These are phyloP conservation scores for Naganishia friedmannii DNA, from an alignment of 768 basidiomycete genomes.

Conservation along the genomic window DNA sequence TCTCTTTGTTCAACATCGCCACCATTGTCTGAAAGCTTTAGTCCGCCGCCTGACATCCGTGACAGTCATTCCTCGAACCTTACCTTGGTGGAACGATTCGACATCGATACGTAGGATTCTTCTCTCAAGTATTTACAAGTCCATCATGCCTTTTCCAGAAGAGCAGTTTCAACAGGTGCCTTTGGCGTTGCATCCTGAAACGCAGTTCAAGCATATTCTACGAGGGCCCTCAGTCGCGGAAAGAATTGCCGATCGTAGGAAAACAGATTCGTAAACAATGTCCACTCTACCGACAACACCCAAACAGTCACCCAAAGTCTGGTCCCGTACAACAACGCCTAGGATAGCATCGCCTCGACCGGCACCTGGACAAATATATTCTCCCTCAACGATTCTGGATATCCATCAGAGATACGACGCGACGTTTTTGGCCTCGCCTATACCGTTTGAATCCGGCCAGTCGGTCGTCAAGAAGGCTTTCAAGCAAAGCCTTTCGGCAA, in stretches of 20 bases:
- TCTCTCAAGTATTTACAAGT: neutral
- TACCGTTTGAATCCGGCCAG: conserved; percentile 6
- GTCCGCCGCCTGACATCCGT: neutral
- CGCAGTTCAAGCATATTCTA: conserved; percentile 24
- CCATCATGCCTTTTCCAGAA: conserved; percentile 6
- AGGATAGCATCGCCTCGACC: conserved; percentile 23
- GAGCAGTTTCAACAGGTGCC: neutral
- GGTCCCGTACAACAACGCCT: neutral
- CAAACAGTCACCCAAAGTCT: neutral
- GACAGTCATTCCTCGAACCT: neutral
- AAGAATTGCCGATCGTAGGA: neutral
- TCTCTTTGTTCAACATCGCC: neutral
- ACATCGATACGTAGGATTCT: neutral
- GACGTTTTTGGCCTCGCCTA: conserved; percentile 17
- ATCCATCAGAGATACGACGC: conserved; percentile 22
- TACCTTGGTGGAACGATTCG: neutral
- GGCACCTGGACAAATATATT: conserved; percentile 14
- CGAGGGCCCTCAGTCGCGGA: neutral
- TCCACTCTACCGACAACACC: conserved; percentile 15
- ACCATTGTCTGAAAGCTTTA: neutral
- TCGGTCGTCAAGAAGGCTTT: neutral
- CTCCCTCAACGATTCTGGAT: conserved; percentile 16
- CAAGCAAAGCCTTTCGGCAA: conserved; percentile 17
- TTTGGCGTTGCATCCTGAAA: conserved; percentile 14
- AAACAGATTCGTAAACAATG: neutral